These are phyloP conservation scores for Candida hungchunana DNA, from an alignment of 805 yeast genomes.

Conservation along the genomic window DNA sequence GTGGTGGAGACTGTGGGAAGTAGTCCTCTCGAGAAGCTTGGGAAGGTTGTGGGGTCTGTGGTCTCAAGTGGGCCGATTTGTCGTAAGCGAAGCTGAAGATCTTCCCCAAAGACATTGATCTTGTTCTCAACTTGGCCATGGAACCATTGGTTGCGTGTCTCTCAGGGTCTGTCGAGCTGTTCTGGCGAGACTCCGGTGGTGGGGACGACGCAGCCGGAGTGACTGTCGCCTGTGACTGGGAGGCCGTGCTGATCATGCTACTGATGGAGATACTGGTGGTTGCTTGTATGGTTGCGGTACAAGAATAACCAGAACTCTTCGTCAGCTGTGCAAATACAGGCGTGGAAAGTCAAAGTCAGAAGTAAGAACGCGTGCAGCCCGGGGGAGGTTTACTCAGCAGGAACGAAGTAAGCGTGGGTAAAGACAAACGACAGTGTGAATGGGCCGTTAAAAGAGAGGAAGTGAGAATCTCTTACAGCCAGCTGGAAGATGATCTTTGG, in stretches of 20 bases:
- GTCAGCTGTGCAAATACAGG: no score
- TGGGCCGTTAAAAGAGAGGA: no score
- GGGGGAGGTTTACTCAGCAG: no score
- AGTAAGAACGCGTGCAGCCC: no score
- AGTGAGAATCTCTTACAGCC: no score
- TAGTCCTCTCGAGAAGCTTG: neutral
- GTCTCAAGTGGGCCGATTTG: conserved; percentile 6
- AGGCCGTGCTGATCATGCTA: neutral
- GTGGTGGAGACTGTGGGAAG: conserved; percentile 7
- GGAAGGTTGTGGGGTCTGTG: conserved; percentile 8
- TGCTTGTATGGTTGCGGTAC: neutral
- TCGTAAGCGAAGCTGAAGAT: conserved; percentile 35
- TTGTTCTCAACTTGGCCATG: conserved; percentile 30
- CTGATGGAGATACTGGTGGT: neutral
- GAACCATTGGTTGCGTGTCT: conserved; percentile 1
- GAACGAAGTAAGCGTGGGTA: no score
- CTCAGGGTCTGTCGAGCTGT: conserved; percentile 6
- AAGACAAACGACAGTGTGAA: no score
- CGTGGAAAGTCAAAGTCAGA: no score
- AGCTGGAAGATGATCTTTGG: no score
- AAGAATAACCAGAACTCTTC: no score
- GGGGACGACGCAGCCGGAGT: conserved; percentile 1
- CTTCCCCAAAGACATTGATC: conserved; percentile 39
- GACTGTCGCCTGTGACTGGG: neutral
- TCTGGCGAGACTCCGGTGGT: conserved; percentile 6